phyloP scores from a whole-genome alignment of 129 eudicot species.

The Flaveria bidentis region DNA sequence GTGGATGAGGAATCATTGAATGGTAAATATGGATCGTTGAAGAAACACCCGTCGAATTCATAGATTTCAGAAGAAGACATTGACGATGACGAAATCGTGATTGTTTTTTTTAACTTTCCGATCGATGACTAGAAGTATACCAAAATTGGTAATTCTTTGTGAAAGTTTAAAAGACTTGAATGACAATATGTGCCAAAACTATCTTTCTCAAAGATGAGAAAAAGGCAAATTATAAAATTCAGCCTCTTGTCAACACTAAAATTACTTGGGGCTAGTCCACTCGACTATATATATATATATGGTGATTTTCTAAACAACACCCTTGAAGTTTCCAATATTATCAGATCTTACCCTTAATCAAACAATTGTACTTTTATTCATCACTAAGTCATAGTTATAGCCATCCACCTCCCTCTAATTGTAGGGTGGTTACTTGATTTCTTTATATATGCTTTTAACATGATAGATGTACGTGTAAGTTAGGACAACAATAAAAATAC shows the following conservation, averaged over 20 bases:
- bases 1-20: constrained; percentile 55
- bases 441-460: no score
- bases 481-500: no score
- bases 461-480: no score
- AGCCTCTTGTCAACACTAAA: constrained; percentile 39
- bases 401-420: background rate
- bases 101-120: background rate
- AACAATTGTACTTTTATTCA: background rate
- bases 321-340: constrained; percentile 20
- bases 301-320: background rate
- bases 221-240: constrained; percentile 24
- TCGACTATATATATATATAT: constrained; percentile 36
- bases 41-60: constrained; percentile 53
- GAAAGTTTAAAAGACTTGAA: background rate
- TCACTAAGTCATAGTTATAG: constrained; percentile 15
- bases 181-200: constrained; percentile 7
- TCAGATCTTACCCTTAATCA: constrained; percentile 19
- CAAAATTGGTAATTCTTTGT: background rate
- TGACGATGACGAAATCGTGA: constrained; percentile 13
- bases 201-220: constrained; percentile 28
- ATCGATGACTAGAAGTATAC: background rate
- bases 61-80: constrained; percentile 85
- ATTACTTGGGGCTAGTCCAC: constrained; percentile 33
- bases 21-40: constrained; percentile 60
- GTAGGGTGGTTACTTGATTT: no score